Evolutionary conservation across 257 asterid genomes (phyloP), one percentile per base, ranked within the genome.

Genomic region (Cruciata laevipes): DNA sequence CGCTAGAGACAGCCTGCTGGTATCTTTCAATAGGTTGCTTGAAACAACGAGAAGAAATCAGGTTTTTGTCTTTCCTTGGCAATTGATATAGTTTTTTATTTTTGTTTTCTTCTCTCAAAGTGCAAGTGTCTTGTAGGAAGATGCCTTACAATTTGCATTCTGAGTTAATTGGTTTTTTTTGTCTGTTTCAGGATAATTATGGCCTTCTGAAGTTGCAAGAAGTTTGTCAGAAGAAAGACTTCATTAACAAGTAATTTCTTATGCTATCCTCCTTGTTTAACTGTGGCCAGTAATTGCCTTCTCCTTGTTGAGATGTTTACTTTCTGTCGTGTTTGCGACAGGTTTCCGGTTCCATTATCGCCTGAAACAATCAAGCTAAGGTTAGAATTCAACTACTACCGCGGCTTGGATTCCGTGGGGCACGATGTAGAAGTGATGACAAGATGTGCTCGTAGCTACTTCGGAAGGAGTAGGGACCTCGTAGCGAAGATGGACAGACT

Each of bases 331-430:
- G 7, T 35, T 37, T 47, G 70, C 49, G 81, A 84, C 89, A 93
- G 98, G 90, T 93, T 86, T 73, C 84, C 95, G 6, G 97, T 88
- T 76, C 98, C 98, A 47, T 70, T 93, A 62, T 89, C 94, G 63
- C 94, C 79, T 23, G 83, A 76, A 56, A 76, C 80, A 71, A 88
- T 93, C 82, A 76, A 71, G 78, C 71, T 68, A 64, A 89, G 98
- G 82, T 66, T 93, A 82, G 87, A 80, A 66, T 81, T 76, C 63
- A 72, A 81, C 78, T 93, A 93, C 67, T 90, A 93, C 67, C 79
- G 98, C 79, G 79, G 78, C 68, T 69, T 77, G 76, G 70, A 78
- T 72, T 89, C 96, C 60, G 5, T 77, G 72, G 67, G 77, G 86
- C 96, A 90, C 69, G 98, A 93, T 75, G 64, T 84, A 27, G 71